A percentile compares a stretch with the other conserved stretches of the same genome.
Evolutionary conservation across 768 basidiomycete genomes (phyloP).

Genomic region (Sporobolomyces roseus): DNA sequence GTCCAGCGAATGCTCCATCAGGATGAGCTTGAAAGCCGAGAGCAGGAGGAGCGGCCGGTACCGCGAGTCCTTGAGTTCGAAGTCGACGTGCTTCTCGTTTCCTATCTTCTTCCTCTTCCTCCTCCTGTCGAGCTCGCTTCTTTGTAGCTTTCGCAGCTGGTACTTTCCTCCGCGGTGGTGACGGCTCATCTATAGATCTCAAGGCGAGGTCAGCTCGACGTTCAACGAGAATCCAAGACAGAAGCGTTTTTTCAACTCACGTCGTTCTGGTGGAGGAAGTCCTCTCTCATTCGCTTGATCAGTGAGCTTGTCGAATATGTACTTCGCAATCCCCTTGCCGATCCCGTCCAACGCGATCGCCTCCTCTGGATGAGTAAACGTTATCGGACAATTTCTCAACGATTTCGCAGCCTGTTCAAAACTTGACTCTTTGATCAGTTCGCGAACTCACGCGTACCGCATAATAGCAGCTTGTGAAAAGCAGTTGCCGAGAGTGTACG

Average conservation of each 20-base stretch:
- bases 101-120: not conserved
- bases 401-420: slow-evolving; percentile 29
- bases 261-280: no score
- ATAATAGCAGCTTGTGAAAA: no score
- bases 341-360: slow-evolving; percentile 23
- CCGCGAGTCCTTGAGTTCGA: not conserved
- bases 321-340: slow-evolving; percentile 16
- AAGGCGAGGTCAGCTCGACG: not conserved
- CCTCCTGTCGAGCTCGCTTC: slow-evolving; percentile 4
- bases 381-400: slow-evolving; percentile 20
- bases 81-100: slow-evolving; percentile 17
- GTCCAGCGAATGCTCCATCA: not conserved
- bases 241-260: no score
- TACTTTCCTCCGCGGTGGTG: not conserved
- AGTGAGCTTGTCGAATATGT: not conserved
- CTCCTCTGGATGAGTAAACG: slow-evolving; percentile 20
- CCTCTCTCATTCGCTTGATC: not conserved
- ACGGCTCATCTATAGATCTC: not conserved
- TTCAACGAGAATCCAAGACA: no score
- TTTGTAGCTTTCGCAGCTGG: not conserved
- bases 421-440: no score
- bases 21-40: not conserved
- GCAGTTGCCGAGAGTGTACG: not conserved
- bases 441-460: no score
- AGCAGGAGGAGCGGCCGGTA: not conserved